These are phyloP conservation scores for Corchorus capsularis DNA, from an alignment of 345 rosid genomes.

Conservation along the genomic window DNA sequence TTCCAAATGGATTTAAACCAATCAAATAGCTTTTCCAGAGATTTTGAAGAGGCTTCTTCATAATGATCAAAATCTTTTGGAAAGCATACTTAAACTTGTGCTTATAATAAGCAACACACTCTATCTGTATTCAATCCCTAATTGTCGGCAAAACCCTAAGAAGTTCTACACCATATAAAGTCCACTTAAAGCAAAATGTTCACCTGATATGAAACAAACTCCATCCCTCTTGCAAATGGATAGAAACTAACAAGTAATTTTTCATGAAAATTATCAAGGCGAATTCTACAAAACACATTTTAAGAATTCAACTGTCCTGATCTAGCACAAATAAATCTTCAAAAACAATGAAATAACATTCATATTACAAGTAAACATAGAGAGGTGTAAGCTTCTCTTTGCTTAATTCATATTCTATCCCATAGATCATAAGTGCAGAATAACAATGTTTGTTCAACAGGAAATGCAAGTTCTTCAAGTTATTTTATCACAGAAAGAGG, in stretches of 20 bases:
- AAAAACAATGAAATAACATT: not conserved
- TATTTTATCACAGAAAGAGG: not conserved
- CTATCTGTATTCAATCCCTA: not conserved
- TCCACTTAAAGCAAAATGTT: not conserved
- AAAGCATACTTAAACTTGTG: not conserved
- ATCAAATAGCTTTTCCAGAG: too few relatives aligned
- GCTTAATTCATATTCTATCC: not conserved
- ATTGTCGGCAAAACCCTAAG: not conserved
- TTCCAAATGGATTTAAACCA: too few relatives aligned
- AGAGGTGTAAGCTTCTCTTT: not conserved
- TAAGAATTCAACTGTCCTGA: not conserved
- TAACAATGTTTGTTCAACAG: conserved; percentile 4
- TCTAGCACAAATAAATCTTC: too few relatives aligned
- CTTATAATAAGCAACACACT: not conserved
- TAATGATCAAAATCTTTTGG: not conserved
- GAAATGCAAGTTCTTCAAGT: conserved; percentile 1
- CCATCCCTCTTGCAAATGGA: not conserved
- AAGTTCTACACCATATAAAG: not conserved
- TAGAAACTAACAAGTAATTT: not conserved
- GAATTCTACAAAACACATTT: not conserved
- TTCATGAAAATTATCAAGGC: not conserved
- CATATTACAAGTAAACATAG: not conserved
- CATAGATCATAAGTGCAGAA: not conserved
- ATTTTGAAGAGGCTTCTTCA: too few relatives aligned
- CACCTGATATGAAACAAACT: not conserved